These are phyloP conservation scores for Pouteria glomerata DNA, from an alignment of 148 eudicot genomes.

Conservation along the genomic window DNA sequence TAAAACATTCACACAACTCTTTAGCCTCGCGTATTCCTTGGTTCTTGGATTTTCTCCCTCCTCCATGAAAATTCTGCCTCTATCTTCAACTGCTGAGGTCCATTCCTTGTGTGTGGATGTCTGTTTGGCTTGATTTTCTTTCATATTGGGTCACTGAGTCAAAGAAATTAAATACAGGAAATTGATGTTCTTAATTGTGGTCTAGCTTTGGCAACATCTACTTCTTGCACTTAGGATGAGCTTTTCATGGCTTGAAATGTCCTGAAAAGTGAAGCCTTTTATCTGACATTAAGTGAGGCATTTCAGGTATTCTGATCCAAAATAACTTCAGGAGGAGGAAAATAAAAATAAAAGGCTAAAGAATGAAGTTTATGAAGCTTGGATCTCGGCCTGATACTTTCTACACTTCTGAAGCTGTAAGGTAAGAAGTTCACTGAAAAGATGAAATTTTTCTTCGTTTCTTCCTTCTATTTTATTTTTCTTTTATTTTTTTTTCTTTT, in stretches of 20 bases:
- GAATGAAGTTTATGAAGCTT: slow-evolving; percentile 98
- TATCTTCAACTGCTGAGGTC: not conserved
- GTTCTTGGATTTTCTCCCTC: slow-evolving; percentile 1
- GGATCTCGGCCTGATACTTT: slow-evolving; percentile 92
- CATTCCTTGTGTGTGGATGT: not conserved
- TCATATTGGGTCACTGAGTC: not conserved
- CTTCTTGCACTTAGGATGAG: not conserved
- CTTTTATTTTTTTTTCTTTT: not conserved
- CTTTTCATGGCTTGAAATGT: slow-evolving; percentile 7
- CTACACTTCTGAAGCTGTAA: slow-evolving; percentile 66
- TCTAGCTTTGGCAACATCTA: not conserved
- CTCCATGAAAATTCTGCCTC: slow-evolving; percentile 5
- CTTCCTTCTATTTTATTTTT: not conserved
- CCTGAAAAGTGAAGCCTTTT: slow-evolving; percentile 15
- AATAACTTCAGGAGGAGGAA: not conserved
- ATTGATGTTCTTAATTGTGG: not conserved
- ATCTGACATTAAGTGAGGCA: not conserved
- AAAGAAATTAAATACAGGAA: slow-evolving; percentile 1
- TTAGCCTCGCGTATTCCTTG: not conserved
- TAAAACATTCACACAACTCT: not conserved
- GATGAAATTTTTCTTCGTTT: too few species aligned
- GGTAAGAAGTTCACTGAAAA: slow-evolving; percentile 37
- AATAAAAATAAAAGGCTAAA: slow-evolving; percentile 11
- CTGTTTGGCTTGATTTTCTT: not conserved
- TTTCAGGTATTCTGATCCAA: not conserved